These are phyloP conservation scores for Phytophthora idaei DNA, from an alignment of 352 stramenopile species.

Conservation along the genomic window DNA sequence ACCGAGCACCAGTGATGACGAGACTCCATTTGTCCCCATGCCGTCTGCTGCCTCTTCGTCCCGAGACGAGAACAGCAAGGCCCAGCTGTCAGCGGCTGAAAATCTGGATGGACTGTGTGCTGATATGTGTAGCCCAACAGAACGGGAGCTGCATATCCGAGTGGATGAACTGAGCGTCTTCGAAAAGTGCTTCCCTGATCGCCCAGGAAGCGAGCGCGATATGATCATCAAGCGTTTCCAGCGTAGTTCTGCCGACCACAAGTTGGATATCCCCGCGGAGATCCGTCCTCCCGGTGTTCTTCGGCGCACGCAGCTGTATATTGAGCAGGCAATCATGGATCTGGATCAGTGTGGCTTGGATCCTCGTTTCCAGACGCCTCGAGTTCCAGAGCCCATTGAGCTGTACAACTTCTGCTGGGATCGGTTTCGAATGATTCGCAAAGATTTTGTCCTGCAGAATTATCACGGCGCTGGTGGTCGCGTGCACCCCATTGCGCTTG, in stretches of 20 bases:
- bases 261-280: slow-evolving; percentile 82
- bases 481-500: slow-evolving; percentile 91
- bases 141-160: slow-evolving; percentile 85
- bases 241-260: slow-evolving; percentile 85
- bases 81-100: slow-evolving; percentile 58
- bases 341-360: slow-evolving; percentile 67
- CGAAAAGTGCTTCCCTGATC: slow-evolving; percentile 78
- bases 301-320: slow-evolving; percentile 80
- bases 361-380: slow-evolving; percentile 71
- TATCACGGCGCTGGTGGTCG: slow-evolving; percentile 93
- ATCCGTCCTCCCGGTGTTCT: slow-evolving; percentile 82
- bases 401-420: slow-evolving; percentile 99
- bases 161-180: slow-evolving; percentile 88
- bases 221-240: slow-evolving; percentile 90
- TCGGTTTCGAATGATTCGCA: slow-evolving; percentile 95
- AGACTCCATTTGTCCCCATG: slow-evolving; percentile 11
- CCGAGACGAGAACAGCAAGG: slow-evolving; percentile 48
- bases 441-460: slow-evolving; percentile 97
- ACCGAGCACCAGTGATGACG: slow-evolving; percentile 28
- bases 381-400: slow-evolving; percentile 77
- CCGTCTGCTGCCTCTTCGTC: neutral
- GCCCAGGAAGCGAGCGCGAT: slow-evolving; percentile 61
- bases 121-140: slow-evolving; percentile 86
- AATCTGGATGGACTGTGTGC: slow-evolving; percentile 80
- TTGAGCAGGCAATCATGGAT: slow-evolving; percentile 89